These are phyloP conservation scores for Nicotiana undulata DNA, from an alignment of 257 asterid genomes.

Conservation along the genomic window DNA sequence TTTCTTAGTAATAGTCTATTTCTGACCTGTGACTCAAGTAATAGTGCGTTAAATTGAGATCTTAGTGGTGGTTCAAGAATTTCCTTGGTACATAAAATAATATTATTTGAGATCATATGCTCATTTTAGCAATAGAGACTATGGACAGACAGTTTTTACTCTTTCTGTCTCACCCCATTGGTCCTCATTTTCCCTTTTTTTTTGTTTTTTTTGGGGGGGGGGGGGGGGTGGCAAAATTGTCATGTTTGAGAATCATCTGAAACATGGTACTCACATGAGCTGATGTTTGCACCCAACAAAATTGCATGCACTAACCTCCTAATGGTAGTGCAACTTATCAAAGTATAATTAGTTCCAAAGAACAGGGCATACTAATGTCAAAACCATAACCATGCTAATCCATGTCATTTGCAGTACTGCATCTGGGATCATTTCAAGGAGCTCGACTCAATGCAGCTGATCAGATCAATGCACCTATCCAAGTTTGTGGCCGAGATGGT, in stretches of 20 bases:
- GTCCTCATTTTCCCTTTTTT: not conserved
- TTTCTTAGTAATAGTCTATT: not conserved
- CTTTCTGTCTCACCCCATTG: not conserved
- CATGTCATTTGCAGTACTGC: conserved; percentile 50
- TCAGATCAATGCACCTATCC: conserved; percentile 81
- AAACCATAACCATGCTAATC: not conserved
- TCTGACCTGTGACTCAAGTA: not conserved
- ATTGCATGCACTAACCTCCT: not conserved
- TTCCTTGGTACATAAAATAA: not conserved
- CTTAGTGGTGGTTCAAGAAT: not conserved
- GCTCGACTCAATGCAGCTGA: conserved; percentile 65
- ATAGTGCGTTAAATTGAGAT: not conserved
- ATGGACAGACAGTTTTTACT: not conserved
- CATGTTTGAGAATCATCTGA: not conserved
- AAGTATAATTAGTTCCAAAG: not conserved
- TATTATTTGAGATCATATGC: not conserved
- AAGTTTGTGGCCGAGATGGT: conserved; percentile 78
- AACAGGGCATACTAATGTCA: not conserved
- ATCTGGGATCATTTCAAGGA: conserved; percentile 95
- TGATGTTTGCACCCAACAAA: not conserved
- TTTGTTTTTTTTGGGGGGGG: not conserved
- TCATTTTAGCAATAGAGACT: not conserved
- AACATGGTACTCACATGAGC: not conserved
- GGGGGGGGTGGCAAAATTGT: not conserved
- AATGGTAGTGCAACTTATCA: not conserved